A percentile compares a stretch with the other conserved stretches of the same genome.
Evolutionary conservation across 805 yeast species (phyloP).

Genomic region (Candida takata): DNA sequence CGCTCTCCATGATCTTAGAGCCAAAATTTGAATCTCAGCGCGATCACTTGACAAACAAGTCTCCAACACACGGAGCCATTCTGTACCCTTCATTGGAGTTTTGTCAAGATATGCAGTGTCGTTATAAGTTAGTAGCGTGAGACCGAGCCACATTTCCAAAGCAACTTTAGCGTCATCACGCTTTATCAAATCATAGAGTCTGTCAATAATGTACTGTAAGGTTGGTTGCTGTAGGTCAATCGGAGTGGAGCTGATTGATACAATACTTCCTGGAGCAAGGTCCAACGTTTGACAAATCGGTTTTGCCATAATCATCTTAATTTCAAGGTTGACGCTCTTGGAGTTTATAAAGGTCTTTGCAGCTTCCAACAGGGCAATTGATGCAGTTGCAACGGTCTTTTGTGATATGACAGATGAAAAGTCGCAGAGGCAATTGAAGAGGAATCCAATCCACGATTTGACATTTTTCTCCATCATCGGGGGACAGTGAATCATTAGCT

Average conservation of each 20-base stretch:
- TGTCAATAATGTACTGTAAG: slow-evolving; percentile 3
- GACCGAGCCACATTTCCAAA: slow-evolving; percentile 19
- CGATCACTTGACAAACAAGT: slow-evolving; percentile 1
- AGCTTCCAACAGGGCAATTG: slow-evolving; percentile 9
- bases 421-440: slow-evolving; percentile 18
- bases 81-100: not conserved
- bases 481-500: slow-evolving; percentile 12
- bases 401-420: slow-evolving; percentile 5
- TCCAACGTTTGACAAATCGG: slow-evolving; percentile 10
- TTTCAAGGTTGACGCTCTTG: slow-evolving; percentile 15
- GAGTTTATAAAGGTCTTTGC: slow-evolving; percentile 17
- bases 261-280: slow-evolving; percentile 3
- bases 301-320: slow-evolving; percentile 2
- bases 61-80: slow-evolving; percentile 6
- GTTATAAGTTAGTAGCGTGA: slow-evolving; percentile 14
- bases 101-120: slow-evolving; percentile 4
- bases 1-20: slow-evolving; percentile 14
- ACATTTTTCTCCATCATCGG: slow-evolving; percentile 24
- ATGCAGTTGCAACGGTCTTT: slow-evolving; percentile 9
- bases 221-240: slow-evolving; percentile 8
- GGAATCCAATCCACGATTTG: slow-evolving; percentile 17
- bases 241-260: slow-evolving; percentile 10
- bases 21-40: slow-evolving; percentile 4
- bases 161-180: slow-evolving; percentile 5
- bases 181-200: slow-evolving; percentile 4